Evolutionary conservation across 306 rosid species (phyloP).

Genomic region (Parietaria judaica): DNA sequence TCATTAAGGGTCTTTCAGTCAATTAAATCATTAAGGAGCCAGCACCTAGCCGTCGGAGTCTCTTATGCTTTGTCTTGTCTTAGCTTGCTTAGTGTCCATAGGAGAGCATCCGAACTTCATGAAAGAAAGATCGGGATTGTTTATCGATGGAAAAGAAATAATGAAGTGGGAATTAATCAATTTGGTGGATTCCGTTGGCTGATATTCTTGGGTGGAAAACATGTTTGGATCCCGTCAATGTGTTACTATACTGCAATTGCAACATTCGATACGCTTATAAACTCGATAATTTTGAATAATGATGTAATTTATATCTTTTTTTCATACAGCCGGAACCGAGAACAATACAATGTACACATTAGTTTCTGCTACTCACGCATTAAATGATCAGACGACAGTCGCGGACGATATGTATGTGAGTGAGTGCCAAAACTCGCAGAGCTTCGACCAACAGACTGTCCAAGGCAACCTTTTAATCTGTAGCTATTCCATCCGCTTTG

Average conservation of each 20-base stretch:
- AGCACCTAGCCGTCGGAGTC: too few species aligned
- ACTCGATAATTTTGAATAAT: not conserved
- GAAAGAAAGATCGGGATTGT: too few species aligned
- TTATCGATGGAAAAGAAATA: too few species aligned
- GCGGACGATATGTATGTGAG: slow-evolving; percentile 65
- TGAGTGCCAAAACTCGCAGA: slow-evolving; percentile 82
- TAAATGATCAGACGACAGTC: slow-evolving; percentile 45
- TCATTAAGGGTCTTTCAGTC: too few species aligned
- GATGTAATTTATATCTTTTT: slow-evolving; percentile 10
- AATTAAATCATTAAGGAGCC: too few species aligned
- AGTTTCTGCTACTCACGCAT: slow-evolving; percentile 63
- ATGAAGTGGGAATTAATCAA: too few species aligned
- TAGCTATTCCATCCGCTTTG: slow-evolving; percentile 93
- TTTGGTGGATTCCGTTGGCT: too few species aligned
- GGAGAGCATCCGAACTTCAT: too few species aligned
- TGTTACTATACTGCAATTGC: slow-evolving; percentile 11
- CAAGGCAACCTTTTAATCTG: slow-evolving; percentile 81
- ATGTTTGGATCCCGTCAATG: too few species aligned
- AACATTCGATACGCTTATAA: not conserved
- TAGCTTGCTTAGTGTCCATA: too few species aligned
- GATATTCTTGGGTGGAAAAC: too few species aligned
- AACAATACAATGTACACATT: slow-evolving; percentile 41
- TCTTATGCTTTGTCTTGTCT: too few species aligned
- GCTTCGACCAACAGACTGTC: slow-evolving; percentile 46
- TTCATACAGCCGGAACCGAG: slow-evolving; percentile 61